These are phyloP conservation scores for Aspergillus tubingensis DNA, from an alignment of 2,329 filamentous ascomycete genomes.

Conservation along the genomic window DNA sequence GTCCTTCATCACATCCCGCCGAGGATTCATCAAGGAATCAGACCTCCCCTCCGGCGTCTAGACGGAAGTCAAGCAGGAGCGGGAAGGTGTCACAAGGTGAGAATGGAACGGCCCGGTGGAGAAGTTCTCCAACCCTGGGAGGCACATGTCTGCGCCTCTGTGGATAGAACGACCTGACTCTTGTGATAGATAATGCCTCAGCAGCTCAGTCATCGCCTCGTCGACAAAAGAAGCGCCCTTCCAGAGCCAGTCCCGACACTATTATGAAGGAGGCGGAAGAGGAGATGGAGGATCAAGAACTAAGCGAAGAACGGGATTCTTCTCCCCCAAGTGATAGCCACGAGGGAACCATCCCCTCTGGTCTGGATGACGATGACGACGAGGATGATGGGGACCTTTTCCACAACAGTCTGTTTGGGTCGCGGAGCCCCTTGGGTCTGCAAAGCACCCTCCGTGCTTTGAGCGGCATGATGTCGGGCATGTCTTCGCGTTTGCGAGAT, in stretches of 20 bases:
- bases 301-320: constrained; percentile 56
- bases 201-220: constrained; percentile 40
- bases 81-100: constrained; percentile 65
- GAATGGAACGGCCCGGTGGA: background rate
- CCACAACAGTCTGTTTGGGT: constrained; percentile 63
- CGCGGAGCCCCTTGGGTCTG: constrained; percentile 65
- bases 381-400: constrained; percentile 65
- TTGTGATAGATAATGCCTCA: constrained; percentile 35
- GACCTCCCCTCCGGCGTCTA: constrained; percentile 63
- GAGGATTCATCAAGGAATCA: constrained; percentile 61
- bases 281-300: constrained; percentile 42
- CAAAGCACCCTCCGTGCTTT: constrained; percentile 82
- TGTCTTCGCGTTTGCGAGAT: constrained; percentile 76
- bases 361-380: constrained; percentile 58
- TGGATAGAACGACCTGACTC: constrained; percentile 6
- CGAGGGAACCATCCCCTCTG: constrained; percentile 56
- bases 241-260: constrained; percentile 63
- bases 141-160: background rate
- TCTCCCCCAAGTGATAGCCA: constrained; percentile 66
- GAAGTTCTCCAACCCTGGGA: background rate
- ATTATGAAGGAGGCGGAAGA: constrained; percentile 71
- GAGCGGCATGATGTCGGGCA: constrained; percentile 87
- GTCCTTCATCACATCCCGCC: constrained; percentile 65
- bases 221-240: constrained; percentile 56
- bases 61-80: constrained; percentile 70